Percentiles rank a stretch among this genome's conserved stretches.
phyloP scores from a whole-genome alignment of 768 basidiomycete species.

The Podaxis sp. region DNA sequence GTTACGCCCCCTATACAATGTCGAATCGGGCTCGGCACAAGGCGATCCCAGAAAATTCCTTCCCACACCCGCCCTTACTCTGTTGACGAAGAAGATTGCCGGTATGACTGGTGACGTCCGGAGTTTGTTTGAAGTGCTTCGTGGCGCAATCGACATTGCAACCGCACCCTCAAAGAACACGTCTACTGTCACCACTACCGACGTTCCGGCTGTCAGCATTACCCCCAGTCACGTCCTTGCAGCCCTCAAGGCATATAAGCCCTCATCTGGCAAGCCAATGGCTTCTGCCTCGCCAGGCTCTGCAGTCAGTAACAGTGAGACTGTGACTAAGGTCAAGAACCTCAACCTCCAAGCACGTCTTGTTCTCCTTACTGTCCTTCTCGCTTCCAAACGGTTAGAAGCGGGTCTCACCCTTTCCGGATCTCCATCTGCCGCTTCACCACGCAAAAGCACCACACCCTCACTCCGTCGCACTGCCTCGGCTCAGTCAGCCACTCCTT shows the following conservation, averaged over 20 bases:
- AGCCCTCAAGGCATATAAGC: constrained; percentile 70
- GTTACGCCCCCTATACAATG: constrained; percentile 45
- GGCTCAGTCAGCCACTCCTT: constrained; percentile 13
- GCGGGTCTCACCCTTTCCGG: constrained; percentile 47
- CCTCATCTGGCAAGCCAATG: constrained; percentile 30
- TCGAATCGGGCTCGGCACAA: constrained; percentile 22
- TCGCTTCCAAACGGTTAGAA: constrained; percentile 61
- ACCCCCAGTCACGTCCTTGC: constrained; percentile 66
- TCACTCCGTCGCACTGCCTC: constrained; percentile 53
- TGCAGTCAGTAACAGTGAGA: constrained; percentile 49
- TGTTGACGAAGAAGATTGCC: constrained; percentile 79
- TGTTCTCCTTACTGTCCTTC: constrained; percentile 56
- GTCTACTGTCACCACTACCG: constrained; percentile 27
- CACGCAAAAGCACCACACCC: constrained; percentile 31
- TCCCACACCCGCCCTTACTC: constrained; percentile 55
- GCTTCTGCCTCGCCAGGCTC: constrained; percentile 18
- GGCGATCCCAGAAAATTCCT: constrained; percentile 50
- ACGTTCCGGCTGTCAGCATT: constrained; percentile 38
- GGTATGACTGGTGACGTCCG: constrained; percentile 81
- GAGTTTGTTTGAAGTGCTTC: constrained; percentile 72
- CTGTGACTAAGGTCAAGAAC: constrained; percentile 57
- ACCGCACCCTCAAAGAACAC: constrained; percentile 25
- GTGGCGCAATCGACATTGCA: constrained; percentile 73
- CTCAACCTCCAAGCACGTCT: constrained; percentile 75
- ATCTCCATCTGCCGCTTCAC: constrained; percentile 29